Evolutionary conservation across 495 filamentous ascomycete genomes (phyloP).

Genomic region (Penicillium malachiteum): DNA sequence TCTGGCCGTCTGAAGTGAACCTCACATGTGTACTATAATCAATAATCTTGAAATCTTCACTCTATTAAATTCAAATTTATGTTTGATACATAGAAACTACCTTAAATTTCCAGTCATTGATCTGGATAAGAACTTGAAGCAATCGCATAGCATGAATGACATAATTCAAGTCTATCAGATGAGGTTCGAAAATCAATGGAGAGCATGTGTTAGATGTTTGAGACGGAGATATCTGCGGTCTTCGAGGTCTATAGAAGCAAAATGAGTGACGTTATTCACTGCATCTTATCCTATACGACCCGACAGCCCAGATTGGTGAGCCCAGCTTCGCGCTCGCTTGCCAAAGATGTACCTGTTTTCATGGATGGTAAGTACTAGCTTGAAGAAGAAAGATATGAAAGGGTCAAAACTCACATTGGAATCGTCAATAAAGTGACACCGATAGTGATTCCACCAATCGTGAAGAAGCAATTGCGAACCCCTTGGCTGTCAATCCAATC

Average conservation of each 20-base stretch:
- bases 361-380: neutral
- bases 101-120: neutral
- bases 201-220: no score
- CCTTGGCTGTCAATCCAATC: constrained; percentile 39
- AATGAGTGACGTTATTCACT: neutral
- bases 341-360: constrained; percentile 30
- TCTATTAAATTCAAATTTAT: no score
- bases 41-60: no score
- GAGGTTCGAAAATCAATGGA: no score
- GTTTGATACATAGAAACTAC: neutral
- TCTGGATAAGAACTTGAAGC: no score
- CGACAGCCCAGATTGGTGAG: constrained; percentile 23
- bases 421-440: constrained; percentile 36
- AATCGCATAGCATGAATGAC: no score
- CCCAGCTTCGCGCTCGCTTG: constrained; percentile 30
- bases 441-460: constrained; percentile 39
- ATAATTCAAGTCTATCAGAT: no score
- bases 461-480: constrained; percentile 37
- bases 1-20: no score
- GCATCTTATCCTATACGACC: constrained; percentile 15
- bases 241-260: no score
- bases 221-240: no score
- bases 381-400: no score
- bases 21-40: no score
- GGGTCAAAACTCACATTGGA: constrained; percentile 31